Evolutionary conservation across 2,329 filamentous ascomycete genomes (phyloP).

Genomic region (Scedosporium boydii): DNA sequence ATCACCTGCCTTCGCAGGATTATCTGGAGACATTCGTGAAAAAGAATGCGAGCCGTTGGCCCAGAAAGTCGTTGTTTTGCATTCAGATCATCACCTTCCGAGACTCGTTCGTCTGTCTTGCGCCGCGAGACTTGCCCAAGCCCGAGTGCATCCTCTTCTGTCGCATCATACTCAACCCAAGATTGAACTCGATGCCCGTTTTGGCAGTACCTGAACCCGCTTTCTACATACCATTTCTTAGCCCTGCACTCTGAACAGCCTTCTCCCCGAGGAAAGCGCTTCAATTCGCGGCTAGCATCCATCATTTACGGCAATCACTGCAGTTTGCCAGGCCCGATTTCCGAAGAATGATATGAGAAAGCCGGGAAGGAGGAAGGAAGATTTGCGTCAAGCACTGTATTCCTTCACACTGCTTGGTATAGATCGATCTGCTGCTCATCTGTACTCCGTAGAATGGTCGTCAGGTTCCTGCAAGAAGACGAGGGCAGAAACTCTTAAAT

Average conservation of each 20-base stretch:
- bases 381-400: too few species aligned
- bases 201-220: conserved; percentile 69
- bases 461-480: too few species aligned
- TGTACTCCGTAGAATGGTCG: too few species aligned
- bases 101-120: neutral
- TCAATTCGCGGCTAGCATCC: conserved; percentile 31
- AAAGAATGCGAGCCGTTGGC: conserved; percentile 63
- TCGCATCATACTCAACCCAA: conserved; percentile 42
- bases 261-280: conserved; percentile 42
- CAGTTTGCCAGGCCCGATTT: neutral
- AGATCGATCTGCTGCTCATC: too few species aligned
- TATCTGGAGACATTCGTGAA: conserved; percentile 75
- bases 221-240: conserved; percentile 61
- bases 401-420: too few species aligned
- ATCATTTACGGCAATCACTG: conserved; percentile 16
- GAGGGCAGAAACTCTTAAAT: too few species aligned
- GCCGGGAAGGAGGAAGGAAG: too few species aligned
- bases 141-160: conserved; percentile 63
- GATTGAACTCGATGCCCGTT: conserved; percentile 75
- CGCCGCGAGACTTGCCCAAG: conserved; percentile 30
- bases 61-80: conserved; percentile 52
- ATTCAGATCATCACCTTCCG: conserved; percentile 43
- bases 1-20: conserved; percentile 72
- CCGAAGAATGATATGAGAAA: too few species aligned
- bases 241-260: conserved; percentile 60